Conservation (phyloP, 2,329 filamentous ascomycete species). For the Pyrenochaeta sp. region DNA sequence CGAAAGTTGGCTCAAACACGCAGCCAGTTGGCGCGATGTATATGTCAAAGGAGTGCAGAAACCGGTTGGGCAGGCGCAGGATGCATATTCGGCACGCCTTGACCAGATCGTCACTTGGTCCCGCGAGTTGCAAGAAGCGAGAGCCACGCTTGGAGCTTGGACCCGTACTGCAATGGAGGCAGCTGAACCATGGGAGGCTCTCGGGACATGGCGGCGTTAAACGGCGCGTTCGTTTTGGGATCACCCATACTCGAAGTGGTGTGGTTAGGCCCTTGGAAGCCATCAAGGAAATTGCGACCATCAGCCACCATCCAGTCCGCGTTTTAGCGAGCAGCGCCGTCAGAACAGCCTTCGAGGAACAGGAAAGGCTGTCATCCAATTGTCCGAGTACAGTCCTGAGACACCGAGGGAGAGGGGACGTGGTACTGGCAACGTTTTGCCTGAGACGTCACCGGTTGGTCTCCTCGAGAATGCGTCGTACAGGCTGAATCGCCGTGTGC, state of each 20-base stretch:
- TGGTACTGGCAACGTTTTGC: slow-evolving; percentile 11
- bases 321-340: slow-evolving; percentile 11
- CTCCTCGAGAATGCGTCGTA: slow-evolving; percentile 6
- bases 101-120: slow-evolving; percentile 35
- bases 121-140: slow-evolving; percentile 28
- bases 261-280: slow-evolving; percentile 24
- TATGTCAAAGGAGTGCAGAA: slow-evolving; percentile 37
- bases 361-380: slow-evolving; percentile 21
- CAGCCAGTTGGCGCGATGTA: slow-evolving; percentile 32
- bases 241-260: slow-evolving; percentile 29
- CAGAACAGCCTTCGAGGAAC: slow-evolving; percentile 20
- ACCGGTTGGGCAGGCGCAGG: slow-evolving; percentile 25
- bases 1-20: slow-evolving; percentile 33
- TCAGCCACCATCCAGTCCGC: slow-evolving; percentile 31
- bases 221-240: slow-evolving; percentile 29
- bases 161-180: slow-evolving; percentile 20
- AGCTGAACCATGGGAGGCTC: slow-evolving; percentile 23
- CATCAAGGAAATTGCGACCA: slow-evolving; percentile 39
- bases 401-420: slow-evolving; percentile 25
- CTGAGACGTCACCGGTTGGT: slow-evolving; percentile 1
- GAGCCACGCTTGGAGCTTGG: slow-evolving; percentile 28
- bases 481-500: slow-evolving; percentile 6
- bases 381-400: slow-evolving; percentile 19
- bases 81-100: slow-evolving; percentile 29
- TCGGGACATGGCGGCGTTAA: slow-evolving; percentile 36